phyloP scores from a whole-genome alignment of 1,139 yeast species.

The Magnusiomyces starmeri region DNA sequence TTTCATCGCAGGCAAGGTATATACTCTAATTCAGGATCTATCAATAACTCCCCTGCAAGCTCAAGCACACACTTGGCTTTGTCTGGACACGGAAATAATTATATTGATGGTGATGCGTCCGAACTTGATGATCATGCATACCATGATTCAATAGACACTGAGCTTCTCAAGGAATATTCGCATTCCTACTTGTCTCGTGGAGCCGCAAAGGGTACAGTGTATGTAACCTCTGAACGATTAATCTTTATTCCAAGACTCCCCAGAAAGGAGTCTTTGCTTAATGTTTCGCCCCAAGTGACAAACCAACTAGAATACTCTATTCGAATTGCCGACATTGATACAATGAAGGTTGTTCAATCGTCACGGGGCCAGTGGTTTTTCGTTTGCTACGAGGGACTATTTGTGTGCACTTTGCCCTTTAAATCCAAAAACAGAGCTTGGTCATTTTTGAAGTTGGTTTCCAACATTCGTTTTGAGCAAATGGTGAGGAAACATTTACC shows the following conservation, averaged over 20 bases:
- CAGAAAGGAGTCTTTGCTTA: neutral
- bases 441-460: slow-evolving; percentile 27
- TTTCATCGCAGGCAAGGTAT: too few species aligned
- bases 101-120: too few species aligned
- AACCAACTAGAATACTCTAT: slow-evolving; percentile 23
- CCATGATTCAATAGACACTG: neutral
- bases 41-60: too few species aligned
- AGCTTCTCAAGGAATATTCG: slow-evolving; percentile 15
- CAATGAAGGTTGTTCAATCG: slow-evolving; percentile 26
- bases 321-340: slow-evolving; percentile 23
- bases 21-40: too few species aligned
- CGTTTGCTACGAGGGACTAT: slow-evolving; percentile 22
- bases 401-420: slow-evolving; percentile 28
- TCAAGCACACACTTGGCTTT: too few species aligned
- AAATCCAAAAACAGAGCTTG: slow-evolving; percentile 24
- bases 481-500: slow-evolving; percentile 29
- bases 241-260: slow-evolving; percentile 24
- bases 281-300: neutral
- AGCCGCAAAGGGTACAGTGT: slow-evolving; percentile 24
- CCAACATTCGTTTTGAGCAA: slow-evolving; percentile 31
- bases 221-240: slow-evolving; percentile 30
- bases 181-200: slow-evolving; percentile 23
- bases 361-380: slow-evolving; percentile 22
- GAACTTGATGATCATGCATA: too few species aligned
- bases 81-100: too few species aligned